These are phyloP conservation scores for Wolfiporia cocos DNA, from an alignment of 1,284 basidiomycete species.

Conservation along the genomic window DNA sequence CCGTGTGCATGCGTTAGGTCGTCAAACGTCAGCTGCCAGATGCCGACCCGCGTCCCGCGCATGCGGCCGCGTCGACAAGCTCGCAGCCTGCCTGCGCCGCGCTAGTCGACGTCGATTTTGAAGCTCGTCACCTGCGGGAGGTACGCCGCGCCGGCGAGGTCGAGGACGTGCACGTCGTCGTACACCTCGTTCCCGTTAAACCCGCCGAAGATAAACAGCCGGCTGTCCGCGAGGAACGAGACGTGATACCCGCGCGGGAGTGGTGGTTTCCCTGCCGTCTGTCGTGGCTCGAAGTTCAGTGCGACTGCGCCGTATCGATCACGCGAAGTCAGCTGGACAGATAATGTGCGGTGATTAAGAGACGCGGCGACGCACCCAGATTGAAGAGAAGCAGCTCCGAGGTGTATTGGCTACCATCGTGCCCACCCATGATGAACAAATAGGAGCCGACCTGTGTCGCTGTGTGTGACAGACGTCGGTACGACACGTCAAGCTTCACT, in stretches of 20 bases:
- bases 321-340: not conserved
- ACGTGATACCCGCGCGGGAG: constrained; percentile 80
- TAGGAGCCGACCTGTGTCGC: constrained; percentile 92
- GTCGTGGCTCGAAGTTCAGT: constrained; percentile 57
- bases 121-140: constrained; percentile 89
- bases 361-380: constrained; percentile 52
- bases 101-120: constrained; percentile 39
- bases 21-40: too few species aligned
- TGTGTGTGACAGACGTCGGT: constrained; percentile 81
- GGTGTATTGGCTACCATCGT: constrained; percentile 76
- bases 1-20: too few species aligned
- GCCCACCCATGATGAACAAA: constrained; percentile 85
- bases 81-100: too few species aligned
- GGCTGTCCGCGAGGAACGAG: constrained; percentile 74
- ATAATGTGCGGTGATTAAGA: constrained; percentile 19
- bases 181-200: constrained; percentile 80
- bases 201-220: constrained; percentile 85
- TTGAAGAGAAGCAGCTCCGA: constrained; percentile 83
- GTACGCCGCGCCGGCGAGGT: constrained; percentile 85
- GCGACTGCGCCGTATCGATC: constrained; percentile 37
- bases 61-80: too few species aligned
- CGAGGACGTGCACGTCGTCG: constrained; percentile 81
- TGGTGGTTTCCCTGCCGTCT: constrained; percentile 64
- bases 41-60: too few species aligned
- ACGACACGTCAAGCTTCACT: constrained; percentile 46